Conservation (phyloP, 441 rosid genomes). For the Croton laevigatus region DNA sequence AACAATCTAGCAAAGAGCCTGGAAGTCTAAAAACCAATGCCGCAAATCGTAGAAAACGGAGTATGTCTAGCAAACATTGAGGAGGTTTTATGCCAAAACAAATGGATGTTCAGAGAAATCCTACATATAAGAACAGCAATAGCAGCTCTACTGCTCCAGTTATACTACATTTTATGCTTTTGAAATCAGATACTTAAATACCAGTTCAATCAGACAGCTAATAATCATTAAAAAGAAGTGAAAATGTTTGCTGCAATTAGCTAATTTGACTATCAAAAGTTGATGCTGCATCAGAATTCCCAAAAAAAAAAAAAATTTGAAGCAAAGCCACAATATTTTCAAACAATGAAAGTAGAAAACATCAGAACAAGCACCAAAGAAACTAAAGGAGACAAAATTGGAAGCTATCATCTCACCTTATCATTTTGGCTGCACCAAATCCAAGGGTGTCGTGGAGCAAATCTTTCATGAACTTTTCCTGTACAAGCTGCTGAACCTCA, state of each 20-base stretch:
- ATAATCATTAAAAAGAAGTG: not conserved
- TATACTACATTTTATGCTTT: not conserved
- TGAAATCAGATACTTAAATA: not conserved
- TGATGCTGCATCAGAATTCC: too few relatives aligned
- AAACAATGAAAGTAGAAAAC: not conserved
- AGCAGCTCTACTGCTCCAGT: not conserved
- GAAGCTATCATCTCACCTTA: slow-evolving; percentile 43
- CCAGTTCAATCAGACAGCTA: not conserved
- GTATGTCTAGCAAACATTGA: not conserved
- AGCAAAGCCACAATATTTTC: not conserved
- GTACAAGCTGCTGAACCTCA: slow-evolving; percentile 59
- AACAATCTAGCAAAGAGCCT: not conserved
- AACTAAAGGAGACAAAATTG: not conserved
- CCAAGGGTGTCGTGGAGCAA: slow-evolving; percentile 85
- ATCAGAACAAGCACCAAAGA: not conserved
- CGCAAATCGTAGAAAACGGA: not conserved
- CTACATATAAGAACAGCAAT: not conserved
- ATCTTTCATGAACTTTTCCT: slow-evolving; percentile 53
- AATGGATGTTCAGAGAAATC: not conserved
- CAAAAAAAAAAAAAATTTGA: not conserved
- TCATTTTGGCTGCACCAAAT: slow-evolving; percentile 95
- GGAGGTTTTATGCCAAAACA: not conserved
- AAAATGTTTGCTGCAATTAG: too few relatives aligned
- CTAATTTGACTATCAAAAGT: not conserved
- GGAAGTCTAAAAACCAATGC: not conserved